These are phyloP conservation scores for Cymbopogon citratus DNA, from an alignment of 176 grass and related monocot species.

Conservation along the genomic window DNA sequence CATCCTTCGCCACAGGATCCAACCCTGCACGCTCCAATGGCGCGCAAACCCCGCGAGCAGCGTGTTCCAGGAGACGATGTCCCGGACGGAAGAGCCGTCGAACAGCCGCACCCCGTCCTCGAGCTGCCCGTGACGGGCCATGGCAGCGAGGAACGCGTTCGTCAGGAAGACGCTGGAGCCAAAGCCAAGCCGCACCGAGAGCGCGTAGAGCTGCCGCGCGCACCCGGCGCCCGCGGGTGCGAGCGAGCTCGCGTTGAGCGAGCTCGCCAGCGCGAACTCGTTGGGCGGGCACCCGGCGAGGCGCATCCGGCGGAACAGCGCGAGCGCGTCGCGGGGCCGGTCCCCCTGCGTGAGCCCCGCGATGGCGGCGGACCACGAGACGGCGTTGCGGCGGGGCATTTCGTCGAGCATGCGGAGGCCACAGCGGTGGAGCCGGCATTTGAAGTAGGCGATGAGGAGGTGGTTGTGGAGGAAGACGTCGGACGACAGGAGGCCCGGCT, in stretches of 20 bases:
- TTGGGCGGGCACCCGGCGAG: conserved; percentile 32
- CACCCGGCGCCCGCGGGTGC: neutral
- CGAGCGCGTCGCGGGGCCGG: conserved; percentile 29
- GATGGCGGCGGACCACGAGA: conserved; percentile 52
- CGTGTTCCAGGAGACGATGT: conserved; percentile 64
- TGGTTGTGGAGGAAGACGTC: conserved; percentile 54
- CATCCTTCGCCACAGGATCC: conserved; percentile 59
- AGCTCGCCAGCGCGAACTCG: conserved; percentile 55
- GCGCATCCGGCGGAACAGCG: conserved; percentile 43
- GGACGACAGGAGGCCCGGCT: conserved; percentile 29
- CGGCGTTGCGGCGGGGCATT: conserved; percentile 54
- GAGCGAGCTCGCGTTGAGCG: conserved; percentile 52
- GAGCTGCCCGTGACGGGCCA: conserved; percentile 39
- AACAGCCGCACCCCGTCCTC: conserved; percentile 37
- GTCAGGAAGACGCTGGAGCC: conserved; percentile 47
- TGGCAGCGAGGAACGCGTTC: conserved; percentile 51
- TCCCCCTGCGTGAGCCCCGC: conserved; percentile 40
- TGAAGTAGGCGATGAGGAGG: conserved; percentile 61
- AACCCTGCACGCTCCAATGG: conserved; percentile 20
- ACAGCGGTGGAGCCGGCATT: neutral
- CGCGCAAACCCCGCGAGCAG: conserved; percentile 41
- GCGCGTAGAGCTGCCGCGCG: conserved; percentile 35
- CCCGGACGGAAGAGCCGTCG: neutral
- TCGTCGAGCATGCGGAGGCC: conserved; percentile 57
- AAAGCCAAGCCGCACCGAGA: conserved; percentile 45